Evolutionary conservation across 2,329 filamentous ascomycete species (phyloP).

Genomic region (Cadophora malorum): DNA sequence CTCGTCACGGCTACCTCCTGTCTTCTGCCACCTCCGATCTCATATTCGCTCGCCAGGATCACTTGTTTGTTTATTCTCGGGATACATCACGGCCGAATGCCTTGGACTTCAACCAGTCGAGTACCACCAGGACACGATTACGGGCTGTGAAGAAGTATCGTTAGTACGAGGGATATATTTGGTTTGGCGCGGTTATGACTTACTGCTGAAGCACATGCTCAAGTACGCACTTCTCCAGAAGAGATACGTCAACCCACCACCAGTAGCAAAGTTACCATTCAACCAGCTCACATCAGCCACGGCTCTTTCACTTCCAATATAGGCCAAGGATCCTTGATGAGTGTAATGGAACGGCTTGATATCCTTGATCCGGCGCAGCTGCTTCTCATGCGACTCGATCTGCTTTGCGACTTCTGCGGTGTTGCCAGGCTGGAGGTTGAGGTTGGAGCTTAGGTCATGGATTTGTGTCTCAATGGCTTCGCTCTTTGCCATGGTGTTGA

Average conservation of each 20-base stretch:
- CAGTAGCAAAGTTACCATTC: conserved; percentile 93
- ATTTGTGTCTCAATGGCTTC: conserved; percentile 81
- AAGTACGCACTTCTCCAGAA: conserved; percentile 99
- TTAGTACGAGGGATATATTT: conserved; percentile 31
- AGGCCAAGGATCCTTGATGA: conserved; percentile 94
- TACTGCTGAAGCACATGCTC: conserved; percentile 99
- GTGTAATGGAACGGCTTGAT: conserved; percentile 98
- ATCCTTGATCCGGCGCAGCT: conserved; percentile 88
- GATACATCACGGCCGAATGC: conserved; percentile 95
- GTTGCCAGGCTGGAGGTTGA: conserved; percentile 67
- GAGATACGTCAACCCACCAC: conserved; percentile 92
- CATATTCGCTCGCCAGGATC: background rate
- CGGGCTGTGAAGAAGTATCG: conserved; percentile 63
- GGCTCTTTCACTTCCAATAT: conserved; percentile 97
- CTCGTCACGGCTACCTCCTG: background rate
- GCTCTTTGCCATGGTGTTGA: conserved; percentile 99
- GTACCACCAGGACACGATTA: conserved; percentile 88
- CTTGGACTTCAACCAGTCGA: conserved; percentile 98
- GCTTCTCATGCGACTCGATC: conserved; percentile 86
- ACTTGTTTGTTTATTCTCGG: conserved; percentile 65
- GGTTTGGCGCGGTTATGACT: conserved; percentile 52
- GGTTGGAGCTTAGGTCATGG: conserved; percentile 66
- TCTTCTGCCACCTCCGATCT: conserved; percentile 12
- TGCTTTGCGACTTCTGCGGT: conserved; percentile 72
- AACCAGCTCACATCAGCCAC: conserved; percentile 98